Percentiles rank a stretch among this genome's conserved stretches.
Evolutionary conservation across 179 eudicot species (phyloP).

Genomic region (Actinidia arguta): DNA sequence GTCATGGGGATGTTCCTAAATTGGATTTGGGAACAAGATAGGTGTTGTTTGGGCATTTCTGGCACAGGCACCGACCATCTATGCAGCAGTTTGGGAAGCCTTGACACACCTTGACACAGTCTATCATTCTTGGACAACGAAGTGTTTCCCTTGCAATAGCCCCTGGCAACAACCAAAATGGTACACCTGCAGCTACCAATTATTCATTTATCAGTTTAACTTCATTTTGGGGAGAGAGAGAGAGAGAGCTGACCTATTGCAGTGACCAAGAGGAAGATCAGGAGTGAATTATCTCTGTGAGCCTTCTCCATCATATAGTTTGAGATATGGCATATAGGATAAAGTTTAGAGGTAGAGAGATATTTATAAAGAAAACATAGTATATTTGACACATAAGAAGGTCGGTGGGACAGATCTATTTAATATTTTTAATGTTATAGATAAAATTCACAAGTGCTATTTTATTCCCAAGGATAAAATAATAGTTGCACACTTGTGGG

Average conservation of each 20-base stretch:
- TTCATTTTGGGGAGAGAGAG: neutral
- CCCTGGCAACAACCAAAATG: neutral
- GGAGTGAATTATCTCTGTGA: neutral
- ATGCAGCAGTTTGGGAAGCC: slow-evolving; percentile 17
- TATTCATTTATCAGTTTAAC: neutral
- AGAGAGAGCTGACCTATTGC: slow-evolving; percentile 2
- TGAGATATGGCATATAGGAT: no score
- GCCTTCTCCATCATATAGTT: neutral
- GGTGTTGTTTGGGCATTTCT: slow-evolving; percentile 1
- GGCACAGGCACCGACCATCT: slow-evolving; percentile 14
- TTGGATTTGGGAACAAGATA: neutral
- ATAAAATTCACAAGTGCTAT: no score
- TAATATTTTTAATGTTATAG: no score
- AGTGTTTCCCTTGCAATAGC: neutral
- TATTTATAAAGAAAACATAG: neutral
- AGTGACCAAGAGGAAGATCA: slow-evolving; percentile 2
- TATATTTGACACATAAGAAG: no score
- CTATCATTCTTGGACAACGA: slow-evolving; percentile 12
- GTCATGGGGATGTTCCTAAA: neutral
- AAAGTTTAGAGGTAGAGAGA: neutral
- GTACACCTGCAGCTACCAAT: neutral
- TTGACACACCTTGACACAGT: neutral
- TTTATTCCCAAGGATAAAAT: no score
- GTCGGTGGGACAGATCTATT: no score
- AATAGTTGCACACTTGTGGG: no score